Base-by-base conservation (phyloP, 768 basidiomycete genomes). In the Mycena kentingensis region DNA sequence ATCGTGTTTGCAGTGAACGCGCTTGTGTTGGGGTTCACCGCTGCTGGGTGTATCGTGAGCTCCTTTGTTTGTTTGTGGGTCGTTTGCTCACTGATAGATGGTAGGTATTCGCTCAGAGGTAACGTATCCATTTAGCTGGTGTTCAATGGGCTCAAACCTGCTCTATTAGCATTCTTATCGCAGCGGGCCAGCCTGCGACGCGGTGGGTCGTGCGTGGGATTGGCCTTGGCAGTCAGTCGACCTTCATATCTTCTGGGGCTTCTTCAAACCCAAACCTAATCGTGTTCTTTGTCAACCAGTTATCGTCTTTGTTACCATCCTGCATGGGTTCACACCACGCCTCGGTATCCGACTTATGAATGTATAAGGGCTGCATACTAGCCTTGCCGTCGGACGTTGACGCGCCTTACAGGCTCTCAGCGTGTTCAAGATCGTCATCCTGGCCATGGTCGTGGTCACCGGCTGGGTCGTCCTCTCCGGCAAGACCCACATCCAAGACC, bases 381-480 rank as follows among this genome's bases (percentile, higher is more conserved):
- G 29, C 34, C 28, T 36, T 5, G 21, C n/a, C 21, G 15, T 6
- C 12, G 18, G 8, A 2, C n/a, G 67, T 68, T 19, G 60, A 44
- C 12, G 70, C 65, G 51, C 58, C 67, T 18, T 72, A 0, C 70
- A 82, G 82, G 61, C 65, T 16, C 65, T 84, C 32, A 73, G 79
- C 28, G 53, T 80, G 22, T 81, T 83, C 71, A 84, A 84, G 61
- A 76, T 79, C 4, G 47, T 71, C 13, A 78, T 84, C 42, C 69
- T 85, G 0, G 22, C 79, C n/a, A 75, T 84, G 53, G 66, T 85
- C 38, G 80, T 83, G 3, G 60, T 82, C 24, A 69, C 77, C 0
- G 75, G 83, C 3, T 84, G 80, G 78, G 79, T 77, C 5, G 82
- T 83, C 1, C 71, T 84, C 2, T 76, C 75, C 0, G 82, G 81